A percentile compares a stretch with the other conserved stretches of the same genome.
These are phyloP conservation scores for Malbranchea cinnamomea DNA, from an alignment of 2,329 filamentous ascomycete genomes.

Conservation along the genomic window DNA sequence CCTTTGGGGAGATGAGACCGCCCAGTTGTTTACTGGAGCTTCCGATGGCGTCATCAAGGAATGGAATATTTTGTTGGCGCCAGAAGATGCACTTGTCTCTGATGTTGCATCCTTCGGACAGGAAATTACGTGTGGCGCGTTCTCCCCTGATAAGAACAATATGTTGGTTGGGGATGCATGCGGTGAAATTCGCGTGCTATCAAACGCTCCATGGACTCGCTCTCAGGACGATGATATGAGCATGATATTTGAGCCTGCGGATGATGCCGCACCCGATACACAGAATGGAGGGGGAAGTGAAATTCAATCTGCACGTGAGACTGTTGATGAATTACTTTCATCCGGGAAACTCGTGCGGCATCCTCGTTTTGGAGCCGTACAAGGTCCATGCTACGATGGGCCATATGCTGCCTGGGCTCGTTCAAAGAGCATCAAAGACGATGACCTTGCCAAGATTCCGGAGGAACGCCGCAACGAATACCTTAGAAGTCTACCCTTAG, in stretches of 20 bases:
- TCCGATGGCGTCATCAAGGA: slow-evolving; percentile 46
- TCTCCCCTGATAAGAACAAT: slow-evolving; percentile 40
- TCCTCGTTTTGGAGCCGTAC: slow-evolving; percentile 23
- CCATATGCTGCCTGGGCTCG: slow-evolving; percentile 29
- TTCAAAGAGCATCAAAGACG: slow-evolving; percentile 11
- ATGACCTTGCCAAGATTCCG: slow-evolving; percentile 13
- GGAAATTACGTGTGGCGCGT: slow-evolving; percentile 43
- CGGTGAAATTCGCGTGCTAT: slow-evolving; percentile 39
- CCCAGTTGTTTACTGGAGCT: slow-evolving; percentile 42
- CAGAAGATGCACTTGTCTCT: slow-evolving; percentile 36
- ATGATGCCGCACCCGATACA: slow-evolving; percentile 2
- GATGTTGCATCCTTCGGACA: slow-evolving; percentile 35
- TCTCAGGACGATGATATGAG: slow-evolving; percentile 9
- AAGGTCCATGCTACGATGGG: slow-evolving; percentile 27
- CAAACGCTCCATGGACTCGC: slow-evolving; percentile 17
- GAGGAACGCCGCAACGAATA: too few relatives aligned
- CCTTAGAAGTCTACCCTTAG: too few relatives aligned
- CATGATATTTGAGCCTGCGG: slow-evolving; percentile 16
- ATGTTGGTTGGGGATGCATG: slow-evolving; percentile 44
- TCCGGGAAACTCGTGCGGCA: slow-evolving; percentile 21
- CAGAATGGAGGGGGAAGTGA: slow-evolving; percentile 1
- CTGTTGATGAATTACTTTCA: slow-evolving; percentile 16
- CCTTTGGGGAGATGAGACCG: slow-evolving; percentile 39
- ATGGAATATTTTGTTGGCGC: slow-evolving; percentile 42
- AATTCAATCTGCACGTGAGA: too few relatives aligned